These are phyloP conservation scores for Tetrapisispora fleetii DNA, from an alignment of 805 yeast species.

Conservation along the genomic window DNA sequence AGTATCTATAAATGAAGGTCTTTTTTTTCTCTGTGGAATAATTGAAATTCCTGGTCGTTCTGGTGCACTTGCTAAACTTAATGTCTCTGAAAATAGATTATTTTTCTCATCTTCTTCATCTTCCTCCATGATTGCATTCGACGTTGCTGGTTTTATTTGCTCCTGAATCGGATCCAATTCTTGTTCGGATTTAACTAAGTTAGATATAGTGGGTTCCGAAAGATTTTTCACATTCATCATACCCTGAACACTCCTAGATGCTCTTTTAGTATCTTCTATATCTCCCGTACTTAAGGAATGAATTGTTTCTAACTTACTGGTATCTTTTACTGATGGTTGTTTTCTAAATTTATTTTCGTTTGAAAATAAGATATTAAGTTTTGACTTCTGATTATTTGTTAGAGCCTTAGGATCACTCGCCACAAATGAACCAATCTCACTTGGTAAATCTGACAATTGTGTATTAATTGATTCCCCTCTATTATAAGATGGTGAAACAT, in stretches of 20 bases:
- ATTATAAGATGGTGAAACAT: neutral
- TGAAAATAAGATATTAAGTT: neutral
- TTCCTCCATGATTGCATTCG: constrained; percentile 14
- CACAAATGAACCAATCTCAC: constrained; percentile 1
- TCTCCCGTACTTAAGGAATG: neutral
- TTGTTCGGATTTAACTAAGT: neutral
- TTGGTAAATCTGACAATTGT: constrained; percentile 9
- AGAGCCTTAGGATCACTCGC: neutral
- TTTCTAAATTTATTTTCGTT: neutral
- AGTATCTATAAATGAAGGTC: constrained; percentile 27
- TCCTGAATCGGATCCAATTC: neutral
- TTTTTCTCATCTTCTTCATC: constrained; percentile 5
- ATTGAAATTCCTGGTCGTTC: constrained; percentile 15
- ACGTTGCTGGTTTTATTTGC: neutral
- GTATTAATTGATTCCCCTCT: constrained; percentile 4
- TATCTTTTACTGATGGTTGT: neutral
- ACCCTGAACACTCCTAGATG: neutral
- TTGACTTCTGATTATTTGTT: neutral
- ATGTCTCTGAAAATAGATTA: neutral
- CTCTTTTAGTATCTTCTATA: neutral
- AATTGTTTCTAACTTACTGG: neutral
- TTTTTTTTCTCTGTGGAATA: constrained; percentile 11
- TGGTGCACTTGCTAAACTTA: neutral
- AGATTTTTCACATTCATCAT: neutral
- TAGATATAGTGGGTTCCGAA: neutral